A percentile compares a stretch with the other conserved stretches of the same genome.
Evolutionary conservation across 2,329 filamentous ascomycete species (phyloP).

Genomic region (Colletotrichum sp.): DNA sequence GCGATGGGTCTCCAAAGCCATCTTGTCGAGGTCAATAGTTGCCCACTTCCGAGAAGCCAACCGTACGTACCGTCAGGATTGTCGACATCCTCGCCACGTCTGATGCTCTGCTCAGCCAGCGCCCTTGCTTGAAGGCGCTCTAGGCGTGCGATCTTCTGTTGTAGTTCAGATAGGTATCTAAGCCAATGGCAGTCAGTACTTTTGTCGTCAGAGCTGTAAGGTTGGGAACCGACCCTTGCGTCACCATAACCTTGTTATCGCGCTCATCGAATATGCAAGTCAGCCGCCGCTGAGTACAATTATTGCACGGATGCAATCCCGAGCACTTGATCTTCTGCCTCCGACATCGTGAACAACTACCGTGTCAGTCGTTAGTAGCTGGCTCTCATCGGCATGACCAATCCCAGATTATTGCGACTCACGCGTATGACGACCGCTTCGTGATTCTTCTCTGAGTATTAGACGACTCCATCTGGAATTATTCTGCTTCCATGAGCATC

Average conservation of each 20-base stretch:
- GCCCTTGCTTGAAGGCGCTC: not conserved
- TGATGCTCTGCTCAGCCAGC: not conserved
- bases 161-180: constrained; percentile 5
- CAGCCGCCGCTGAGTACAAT: constrained; percentile 11
- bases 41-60: fast-evolving
- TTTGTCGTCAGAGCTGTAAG: too few relatives aligned
- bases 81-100: not conserved
- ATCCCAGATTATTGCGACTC: too few relatives aligned
- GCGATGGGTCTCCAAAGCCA: not conserved
- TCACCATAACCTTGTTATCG: constrained; percentile 17
- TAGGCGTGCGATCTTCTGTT: constrained; percentile 2
- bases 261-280: constrained; percentile 13
- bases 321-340: constrained; percentile 19
- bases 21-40: not conserved
- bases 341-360: constrained; percentile 13
- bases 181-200: not conserved
- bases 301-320: constrained; percentile 14
- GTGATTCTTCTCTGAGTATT: constrained; percentile 11
- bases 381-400: too few relatives aligned
- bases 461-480: not conserved
- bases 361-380: not conserved
- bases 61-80: not conserved
- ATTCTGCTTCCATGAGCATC: not conserved
- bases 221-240: not conserved
- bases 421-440: constrained; percentile 9